Evolutionary conservation across 1,139 yeast species (phyloP).

Genomic region (Zygotorulaspora mrakii): DNA sequence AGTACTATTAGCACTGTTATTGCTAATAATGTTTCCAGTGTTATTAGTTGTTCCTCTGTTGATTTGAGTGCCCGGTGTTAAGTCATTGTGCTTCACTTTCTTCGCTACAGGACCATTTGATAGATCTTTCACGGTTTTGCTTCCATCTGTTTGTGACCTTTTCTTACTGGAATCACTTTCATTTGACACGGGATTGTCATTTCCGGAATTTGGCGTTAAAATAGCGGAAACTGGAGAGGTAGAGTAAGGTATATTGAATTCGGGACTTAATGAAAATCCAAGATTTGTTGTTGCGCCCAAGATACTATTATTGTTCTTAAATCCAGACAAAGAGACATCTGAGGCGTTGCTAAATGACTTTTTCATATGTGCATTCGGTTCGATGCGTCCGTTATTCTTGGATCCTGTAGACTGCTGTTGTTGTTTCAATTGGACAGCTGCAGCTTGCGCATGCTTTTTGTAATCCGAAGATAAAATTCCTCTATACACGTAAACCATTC

Average conservation of each 20-base stretch:
- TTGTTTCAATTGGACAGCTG: conserved; percentile 38
- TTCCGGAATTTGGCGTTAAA: conserved; percentile 30
- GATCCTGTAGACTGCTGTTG: conserved; percentile 22
- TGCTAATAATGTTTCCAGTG: background rate
- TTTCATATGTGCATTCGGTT: conserved; percentile 8
- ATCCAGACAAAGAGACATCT: conserved; percentile 9
- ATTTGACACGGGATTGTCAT: conserved; percentile 3
- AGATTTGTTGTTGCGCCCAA: conserved; percentile 12
- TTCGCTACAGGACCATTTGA: conserved; percentile 1
- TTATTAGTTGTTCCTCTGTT: conserved; percentile 1
- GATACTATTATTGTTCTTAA: conserved; percentile 4
- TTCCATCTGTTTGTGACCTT: conserved; percentile 4
- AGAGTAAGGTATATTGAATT: conserved; percentile 55
- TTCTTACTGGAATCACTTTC: conserved; percentile 5
- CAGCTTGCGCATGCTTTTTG: conserved; percentile 61
- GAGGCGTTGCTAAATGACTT: conserved; percentile 12
- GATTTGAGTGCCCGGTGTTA: background rate
- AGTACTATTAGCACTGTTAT: conserved; percentile 4
- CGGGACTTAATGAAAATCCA: conserved; percentile 30
- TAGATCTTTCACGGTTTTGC: conserved; percentile 1
- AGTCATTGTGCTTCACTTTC: conserved; percentile 4
- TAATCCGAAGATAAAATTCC: conserved; percentile 71
- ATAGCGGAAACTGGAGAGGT: conserved; percentile 78
- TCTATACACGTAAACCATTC: conserved; percentile 83
- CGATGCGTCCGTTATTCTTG: conserved; percentile 9